Conservation (phyloP, 83 land plant genomes). For the Picea engelmannii region DNA sequence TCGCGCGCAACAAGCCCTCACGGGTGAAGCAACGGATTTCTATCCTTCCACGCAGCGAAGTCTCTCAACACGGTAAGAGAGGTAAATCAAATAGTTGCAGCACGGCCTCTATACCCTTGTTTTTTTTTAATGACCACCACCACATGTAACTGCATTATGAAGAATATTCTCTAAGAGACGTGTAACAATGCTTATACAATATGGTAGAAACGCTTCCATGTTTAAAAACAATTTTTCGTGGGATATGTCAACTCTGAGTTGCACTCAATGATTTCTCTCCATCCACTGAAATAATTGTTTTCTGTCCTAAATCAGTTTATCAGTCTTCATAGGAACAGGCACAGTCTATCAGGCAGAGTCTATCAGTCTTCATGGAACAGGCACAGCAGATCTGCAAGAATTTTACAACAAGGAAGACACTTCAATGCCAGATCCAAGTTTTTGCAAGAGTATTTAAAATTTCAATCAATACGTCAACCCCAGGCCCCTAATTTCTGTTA, state of each 20-base stretch:
- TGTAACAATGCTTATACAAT: slow-evolving; percentile 74
- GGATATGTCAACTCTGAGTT: slow-evolving; percentile 30
- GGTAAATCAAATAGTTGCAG: slow-evolving; percentile 77
- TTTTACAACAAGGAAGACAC: slow-evolving; percentile 29
- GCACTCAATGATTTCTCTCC: slow-evolving; percentile 21
- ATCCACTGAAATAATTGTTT: slow-evolving; percentile 21
- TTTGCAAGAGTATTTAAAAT: slow-evolving; percentile 66
- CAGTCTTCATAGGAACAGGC: slow-evolving; percentile 89
- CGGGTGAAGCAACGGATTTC: too few relatives aligned
- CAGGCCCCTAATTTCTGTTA: too few relatives aligned
- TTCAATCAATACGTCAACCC: slow-evolving; percentile 93
- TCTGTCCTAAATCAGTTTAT: slow-evolving; percentile 65
- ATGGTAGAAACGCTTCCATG: slow-evolving; percentile 62
- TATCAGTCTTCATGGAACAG: too few relatives aligned
- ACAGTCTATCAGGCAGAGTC: too few relatives aligned
- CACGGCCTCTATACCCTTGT: slow-evolving; percentile 88
- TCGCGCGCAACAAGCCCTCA: too few relatives aligned
- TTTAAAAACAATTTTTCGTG: slow-evolving; percentile 33
- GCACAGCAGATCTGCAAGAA: slow-evolving; percentile 22
- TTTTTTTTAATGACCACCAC: slow-evolving; percentile 86
- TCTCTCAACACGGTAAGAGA: too few relatives aligned
- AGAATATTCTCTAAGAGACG: slow-evolving; percentile 82
- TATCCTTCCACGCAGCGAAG: too few relatives aligned
- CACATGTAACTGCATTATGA: slow-evolving; percentile 87
- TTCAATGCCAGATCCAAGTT: slow-evolving; percentile 67